Evolutionary conservation across 768 basidiomycete species (phyloP), one percentile per base, ranked within the genome.

Genomic region (Amanita subjunquillea): DNA sequence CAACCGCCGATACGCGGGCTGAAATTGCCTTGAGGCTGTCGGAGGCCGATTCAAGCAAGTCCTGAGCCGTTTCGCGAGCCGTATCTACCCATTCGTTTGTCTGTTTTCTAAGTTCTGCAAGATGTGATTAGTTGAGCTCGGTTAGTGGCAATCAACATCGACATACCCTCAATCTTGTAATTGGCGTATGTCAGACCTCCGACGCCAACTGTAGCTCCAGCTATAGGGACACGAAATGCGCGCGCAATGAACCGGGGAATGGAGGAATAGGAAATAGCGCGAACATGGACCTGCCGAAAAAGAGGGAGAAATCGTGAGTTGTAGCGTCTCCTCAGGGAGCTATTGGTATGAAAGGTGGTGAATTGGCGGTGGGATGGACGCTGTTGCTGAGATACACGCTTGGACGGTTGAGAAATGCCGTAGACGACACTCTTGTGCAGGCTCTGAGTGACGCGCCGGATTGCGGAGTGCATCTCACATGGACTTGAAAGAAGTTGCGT

Each of bases 151-250:
- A 6, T 48, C 25, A 50, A 32, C 40, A 6, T 4, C 0, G 32
- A 67, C 77, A 58, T 55, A 91, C 94, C 91, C 73, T 98, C 94
- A 60, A 95, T 85, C 70, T 93, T 93, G 73, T 95, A 95, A 65
- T 95, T 93, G 20, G 92, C 94, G 68, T 96, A 98, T 4, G 90
- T 91, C 53, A 95, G 71, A 0, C 91, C 85, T 8, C 94, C 94
- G 0, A 87, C 93, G 3, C 94, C 94, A 23, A 94, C 79, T 1
- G 91, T 91, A 34, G 84, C 87, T 5, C 87, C 91, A 13, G 91
- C 92, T 54, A 91, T 77, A 25, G 93, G 93, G 1, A 96, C 82
- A 48, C 87, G 75, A 61, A 96, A 92, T 0, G 92, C 92, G 42
- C 91, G 77, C 0, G 85, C 82, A 42, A 95, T 80, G 57, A 95